Percentiles rank a stretch among this genome's conserved stretches.
These are phyloP conservation scores for Pseudogymnoascus destructans DNA, from an alignment of 2,329 filamentous ascomycete genomes.

Conservation along the genomic window DNA sequence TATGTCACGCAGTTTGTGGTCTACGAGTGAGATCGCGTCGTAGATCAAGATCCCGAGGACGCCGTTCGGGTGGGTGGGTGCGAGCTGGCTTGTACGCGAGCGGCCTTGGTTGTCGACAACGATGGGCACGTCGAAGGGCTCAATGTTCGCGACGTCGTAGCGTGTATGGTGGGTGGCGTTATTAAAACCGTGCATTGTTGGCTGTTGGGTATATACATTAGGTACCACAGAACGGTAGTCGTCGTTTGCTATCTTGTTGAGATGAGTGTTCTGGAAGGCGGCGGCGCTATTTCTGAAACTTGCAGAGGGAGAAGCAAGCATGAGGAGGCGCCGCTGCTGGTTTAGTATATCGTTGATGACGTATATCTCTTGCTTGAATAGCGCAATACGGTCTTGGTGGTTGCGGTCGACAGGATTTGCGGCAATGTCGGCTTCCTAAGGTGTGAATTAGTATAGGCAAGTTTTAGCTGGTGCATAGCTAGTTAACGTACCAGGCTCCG, in stretches of 20 bases:
- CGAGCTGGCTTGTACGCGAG: not conserved
- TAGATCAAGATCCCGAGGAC: conserved; percentile 17
- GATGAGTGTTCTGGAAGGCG: not conserved
- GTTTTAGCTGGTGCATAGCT: not conserved
- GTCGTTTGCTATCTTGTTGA: not conserved
- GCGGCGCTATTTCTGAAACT: conserved; percentile 1
- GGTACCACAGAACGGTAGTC: not conserved
- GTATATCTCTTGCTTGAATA: conserved; percentile 18
- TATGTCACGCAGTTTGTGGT: conserved; percentile 15
- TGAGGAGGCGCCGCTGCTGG: conserved; percentile 12
- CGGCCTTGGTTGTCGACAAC: not conserved
- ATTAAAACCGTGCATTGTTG: not conserved
- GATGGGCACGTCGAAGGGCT: not conserved
- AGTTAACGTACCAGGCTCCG: conserved; percentile 14
- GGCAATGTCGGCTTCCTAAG: conserved; percentile 17
- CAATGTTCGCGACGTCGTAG: not conserved
- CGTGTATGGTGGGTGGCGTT: not conserved
- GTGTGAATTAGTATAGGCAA: not conserved
- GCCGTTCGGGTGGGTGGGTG: conserved; percentile 12
- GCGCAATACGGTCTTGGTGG: conserved; percentile 17
- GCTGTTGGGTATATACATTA: not conserved
- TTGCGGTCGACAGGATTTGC: conserved; percentile 16
- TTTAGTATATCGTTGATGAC: conserved; percentile 17
- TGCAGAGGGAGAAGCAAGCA: not conserved
- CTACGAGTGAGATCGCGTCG: conserved; percentile 14